Base-by-base conservation (phyloP, 805 yeast genomes). In the Zygosaccharomyces bisporus region DNA sequence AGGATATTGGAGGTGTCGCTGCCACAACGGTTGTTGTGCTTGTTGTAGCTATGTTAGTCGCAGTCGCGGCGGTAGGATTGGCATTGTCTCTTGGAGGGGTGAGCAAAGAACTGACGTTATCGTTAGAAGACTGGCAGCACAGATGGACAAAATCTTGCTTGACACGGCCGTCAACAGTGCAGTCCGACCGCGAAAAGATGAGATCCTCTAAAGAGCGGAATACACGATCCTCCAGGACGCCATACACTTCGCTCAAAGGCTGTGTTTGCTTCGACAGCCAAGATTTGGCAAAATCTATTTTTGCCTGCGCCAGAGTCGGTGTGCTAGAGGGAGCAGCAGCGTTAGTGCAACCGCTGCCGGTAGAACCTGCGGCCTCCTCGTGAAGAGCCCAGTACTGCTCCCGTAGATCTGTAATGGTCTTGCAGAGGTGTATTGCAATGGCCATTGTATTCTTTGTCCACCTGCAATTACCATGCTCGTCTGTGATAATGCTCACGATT, bases 231-330 rank as follows among this genome's bases (percentile, higher is more conserved):
- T 87, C 96, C 74, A 88, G 71, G 39, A 86, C 71, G 4, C 82
- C 81, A 60, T 87, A 87, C 31, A 87, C 84, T 41, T 77, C 81
- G 6, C 91, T 80, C 47, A 71, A 71, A 39, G 96, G 96, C 65
- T 87, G 95, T 9, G 90, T 83, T 65, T 88, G 95, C 59, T 83
- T 86, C 39, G 84, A 71, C 36, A 88, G 72, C 95, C 96, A 87
- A 52, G 81, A 77, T 61, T 79, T 78, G 34, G 84, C 78, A 61
- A 87, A 83, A 46, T 74, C 75, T 0, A 65, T 54, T 42, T 60
- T 64, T 2, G 53, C 42, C 20, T 55, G 54, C 34, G 58, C 61
- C 33, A 63, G 44, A 3, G 56, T 34, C 2, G 60, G 70, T 7
- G 66, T 54, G 13, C 47, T 34, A 6, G 51, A 34, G 17, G 45